Percentiles rank a stretch among this genome's conserved stretches.
These are phyloP conservation scores for Suhomyces ambrosiae DNA, from an alignment of 1,139 yeast species.

Conservation along the genomic window DNA sequence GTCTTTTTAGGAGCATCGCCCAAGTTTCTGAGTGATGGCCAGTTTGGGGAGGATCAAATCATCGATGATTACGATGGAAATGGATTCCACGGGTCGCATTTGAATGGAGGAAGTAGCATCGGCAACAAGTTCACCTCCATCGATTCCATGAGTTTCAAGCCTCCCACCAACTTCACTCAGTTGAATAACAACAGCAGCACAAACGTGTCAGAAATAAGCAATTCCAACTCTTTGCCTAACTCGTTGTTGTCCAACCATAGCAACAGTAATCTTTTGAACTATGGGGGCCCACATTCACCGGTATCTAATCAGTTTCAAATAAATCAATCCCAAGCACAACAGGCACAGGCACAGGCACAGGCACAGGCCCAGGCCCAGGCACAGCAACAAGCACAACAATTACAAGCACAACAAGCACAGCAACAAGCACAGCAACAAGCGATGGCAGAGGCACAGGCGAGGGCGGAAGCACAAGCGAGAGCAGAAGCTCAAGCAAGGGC, in stretches of 20 bases:
- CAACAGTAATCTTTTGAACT: slow-evolving; percentile 15
- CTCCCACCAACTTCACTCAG: slow-evolving; percentile 49
- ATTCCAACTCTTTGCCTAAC: slow-evolving; percentile 27
- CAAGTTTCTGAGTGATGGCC: slow-evolving; percentile 25
- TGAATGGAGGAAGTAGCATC: slow-evolving; percentile 3
- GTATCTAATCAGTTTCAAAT: slow-evolving; percentile 13
- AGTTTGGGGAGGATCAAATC: slow-evolving; percentile 19
- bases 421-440: slow-evolving; percentile 18
- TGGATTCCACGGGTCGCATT: slow-evolving; percentile 5
- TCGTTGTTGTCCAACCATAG: slow-evolving; percentile 30
- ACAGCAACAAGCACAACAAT: slow-evolving; percentile 16
- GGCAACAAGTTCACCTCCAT: slow-evolving; percentile 38
- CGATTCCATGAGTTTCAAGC: slow-evolving; percentile 44
- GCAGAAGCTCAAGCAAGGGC: slow-evolving; percentile 9
- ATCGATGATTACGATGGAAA: slow-evolving; percentile 17
- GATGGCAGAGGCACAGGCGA: slow-evolving; percentile 15
- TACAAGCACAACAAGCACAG: no score
- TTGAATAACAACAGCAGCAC: slow-evolving; percentile 45
- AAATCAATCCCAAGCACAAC: slow-evolving; percentile 15
- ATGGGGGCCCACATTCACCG: slow-evolving; percentile 13
- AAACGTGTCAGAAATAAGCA: slow-evolving; percentile 40
- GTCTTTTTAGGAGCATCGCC: slow-evolving; percentile 25
- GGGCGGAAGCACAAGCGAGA: slow-evolving; percentile 10
- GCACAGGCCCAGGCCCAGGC: slow-evolving; percentile 18
- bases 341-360: slow-evolving; percentile 20